phyloP scores from a whole-genome alignment of 2,329 filamentous ascomycete species.

The Aspergillus pseudoterreus region DNA sequence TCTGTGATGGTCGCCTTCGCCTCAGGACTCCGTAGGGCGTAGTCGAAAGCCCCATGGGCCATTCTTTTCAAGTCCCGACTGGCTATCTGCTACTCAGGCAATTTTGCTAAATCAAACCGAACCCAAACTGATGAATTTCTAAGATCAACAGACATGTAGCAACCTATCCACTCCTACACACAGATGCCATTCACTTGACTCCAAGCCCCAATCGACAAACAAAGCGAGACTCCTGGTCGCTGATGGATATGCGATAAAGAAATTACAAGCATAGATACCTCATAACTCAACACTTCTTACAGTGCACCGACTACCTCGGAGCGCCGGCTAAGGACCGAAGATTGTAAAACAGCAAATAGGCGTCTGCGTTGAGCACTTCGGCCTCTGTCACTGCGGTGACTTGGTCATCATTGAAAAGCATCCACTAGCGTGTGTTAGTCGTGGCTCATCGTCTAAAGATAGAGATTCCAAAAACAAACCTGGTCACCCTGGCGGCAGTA shows the following conservation, averaged over 20 bases:
- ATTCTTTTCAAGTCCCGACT: too few species aligned
- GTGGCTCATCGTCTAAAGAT: not conserved
- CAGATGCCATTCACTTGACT: constrained; percentile 2
- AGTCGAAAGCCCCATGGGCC: too few species aligned
- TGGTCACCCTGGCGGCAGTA: constrained; percentile 79
- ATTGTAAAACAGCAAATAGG: constrained; percentile 83
- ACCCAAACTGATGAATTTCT: not conserved
- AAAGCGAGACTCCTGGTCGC: constrained; percentile 8
- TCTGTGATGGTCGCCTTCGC: too few species aligned
- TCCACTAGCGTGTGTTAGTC: constrained; percentile 61
- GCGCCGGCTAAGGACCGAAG: constrained; percentile 30
- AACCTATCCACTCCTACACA: constrained; percentile 3
- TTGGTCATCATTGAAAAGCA: constrained; percentile 91
- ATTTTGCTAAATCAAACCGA: not conserved
- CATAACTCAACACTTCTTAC: not conserved
- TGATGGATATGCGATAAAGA: constrained; percentile 8
- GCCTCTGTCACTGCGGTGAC: constrained; percentile 79
- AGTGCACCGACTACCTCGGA: constrained; percentile 4
- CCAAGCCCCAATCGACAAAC: constrained; percentile 2
- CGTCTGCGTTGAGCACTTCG: constrained; percentile 80
- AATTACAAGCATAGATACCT: not conserved
- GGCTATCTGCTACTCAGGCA: too few species aligned
- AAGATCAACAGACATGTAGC: not conserved
- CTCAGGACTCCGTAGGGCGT: too few species aligned
- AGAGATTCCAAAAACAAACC: constrained; percentile 38